Base-by-base conservation (phyloP, 495 filamentous ascomycete genomes). In the Penicillium diatomitis region DNA sequence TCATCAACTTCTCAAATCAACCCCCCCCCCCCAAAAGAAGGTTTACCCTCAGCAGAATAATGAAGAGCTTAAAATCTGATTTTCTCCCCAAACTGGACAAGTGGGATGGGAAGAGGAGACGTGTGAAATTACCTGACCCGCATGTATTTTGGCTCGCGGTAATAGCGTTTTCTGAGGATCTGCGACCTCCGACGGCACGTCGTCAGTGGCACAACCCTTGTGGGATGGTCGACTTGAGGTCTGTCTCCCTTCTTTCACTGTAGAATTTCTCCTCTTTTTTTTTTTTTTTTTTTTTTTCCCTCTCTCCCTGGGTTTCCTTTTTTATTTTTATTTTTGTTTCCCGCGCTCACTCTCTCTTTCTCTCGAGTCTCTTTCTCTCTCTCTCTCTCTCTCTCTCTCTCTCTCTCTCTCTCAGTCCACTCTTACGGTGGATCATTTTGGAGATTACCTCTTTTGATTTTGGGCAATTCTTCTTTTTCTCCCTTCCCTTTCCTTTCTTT, bases 101-200 rank as follows among this genome's bases (percentile, higher is more conserved):
- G 9, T 3, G 8, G n/a, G 29, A 40, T 11, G n/a, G 37, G 20
- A 20, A 20, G 20, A 8, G 44, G 44, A 29, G 6, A 12, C 27
- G 27, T 30, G 30, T 38, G 32, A 33, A 44, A 44, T 44, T 44
- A 44, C 41, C 11, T 36, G 6, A 36, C 34, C 34, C 34, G 34
- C 34, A 10, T 1, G 34, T 10, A 20, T 20, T 20, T 29, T 31
- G 40, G 32, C 40, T 27, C 40, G 40, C 40, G 40, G 38, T 39
- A 47, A 32, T 38, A 49, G 40, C 11, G 40, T 55, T 55, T 20
- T 44, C 51, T 49, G 64, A 57, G 55, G 69, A 74, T 72, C 69
- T 71, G 68, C 69, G 68, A 67, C 60, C 68, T 62, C 62, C 60
- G 62, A 65, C 60, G 63, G 67, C 56, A 70, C 65, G 63, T 67